Conservation (phyloP, 306 rosid species). For the Lotus japonicus region DNA sequence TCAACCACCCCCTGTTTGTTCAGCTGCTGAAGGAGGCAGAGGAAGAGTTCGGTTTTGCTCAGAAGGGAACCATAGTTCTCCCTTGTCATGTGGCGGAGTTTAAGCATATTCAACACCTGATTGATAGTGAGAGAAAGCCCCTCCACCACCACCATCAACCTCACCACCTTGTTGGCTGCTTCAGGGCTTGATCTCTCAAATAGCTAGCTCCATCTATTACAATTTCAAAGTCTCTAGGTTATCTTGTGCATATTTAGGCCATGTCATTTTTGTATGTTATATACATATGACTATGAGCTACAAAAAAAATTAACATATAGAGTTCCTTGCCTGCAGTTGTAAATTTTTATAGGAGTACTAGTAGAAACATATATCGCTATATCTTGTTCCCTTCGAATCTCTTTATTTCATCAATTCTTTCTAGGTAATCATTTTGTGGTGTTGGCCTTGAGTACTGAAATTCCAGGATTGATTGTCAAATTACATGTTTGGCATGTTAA, state of each 20-base stretch:
- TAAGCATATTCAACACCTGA: conserved; percentile 48
- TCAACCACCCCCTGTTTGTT: conserved; percentile 72
- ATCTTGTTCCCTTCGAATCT: too few species aligned
- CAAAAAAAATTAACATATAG: too few species aligned
- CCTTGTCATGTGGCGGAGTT: conserved; percentile 73
- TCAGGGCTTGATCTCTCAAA: not conserved
- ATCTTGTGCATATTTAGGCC: not conserved
- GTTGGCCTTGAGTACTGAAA: too few species aligned
- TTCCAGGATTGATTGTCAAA: too few species aligned
- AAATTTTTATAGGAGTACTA: too few species aligned
- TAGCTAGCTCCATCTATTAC: not conserved
- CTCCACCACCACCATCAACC: conserved; percentile 10
- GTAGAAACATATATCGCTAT: too few species aligned
- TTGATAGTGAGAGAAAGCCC: conserved; percentile 35
- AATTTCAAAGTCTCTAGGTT: not conserved
- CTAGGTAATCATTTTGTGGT: too few species aligned
- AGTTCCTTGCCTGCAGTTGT: too few species aligned
- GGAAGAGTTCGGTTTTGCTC: conserved; percentile 75
- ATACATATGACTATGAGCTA: too few species aligned
- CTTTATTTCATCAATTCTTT: too few species aligned
- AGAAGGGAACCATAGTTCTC: conserved; percentile 59
- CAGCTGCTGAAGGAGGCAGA: conserved; percentile 60
- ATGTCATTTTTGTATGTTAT: not conserved
- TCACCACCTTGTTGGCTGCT: conserved; percentile 30
- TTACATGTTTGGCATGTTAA: too few species aligned